Conservation (phyloP, 2,329 filamentous ascomycete species). For the Amesomyces nigricolor region DNA sequence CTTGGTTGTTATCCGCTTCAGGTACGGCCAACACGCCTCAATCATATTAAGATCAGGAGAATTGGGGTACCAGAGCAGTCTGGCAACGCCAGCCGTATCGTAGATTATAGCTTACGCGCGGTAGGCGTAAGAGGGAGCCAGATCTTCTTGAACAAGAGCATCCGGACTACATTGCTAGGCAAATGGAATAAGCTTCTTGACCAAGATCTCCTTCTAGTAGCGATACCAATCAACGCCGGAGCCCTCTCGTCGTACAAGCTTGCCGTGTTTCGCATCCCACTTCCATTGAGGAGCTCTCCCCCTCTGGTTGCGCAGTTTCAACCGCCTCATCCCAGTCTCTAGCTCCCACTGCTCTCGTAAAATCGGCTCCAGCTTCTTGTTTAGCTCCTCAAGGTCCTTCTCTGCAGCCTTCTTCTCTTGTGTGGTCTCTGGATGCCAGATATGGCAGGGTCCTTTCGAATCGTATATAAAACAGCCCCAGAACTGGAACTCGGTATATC, state of each 20-base stretch:
- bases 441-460: neutral
- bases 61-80: neutral
- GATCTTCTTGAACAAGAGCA: constrained; percentile 30
- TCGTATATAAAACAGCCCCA: neutral
- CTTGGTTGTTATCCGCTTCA: neutral
- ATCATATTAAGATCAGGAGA: constrained; percentile 6
- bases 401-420: constrained; percentile 5
- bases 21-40: neutral
- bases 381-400: neutral
- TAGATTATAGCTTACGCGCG: neutral
- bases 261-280: neutral
- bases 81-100: neutral
- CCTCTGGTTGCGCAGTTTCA: neutral
- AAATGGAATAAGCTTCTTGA: neutral
- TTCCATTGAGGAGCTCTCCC: neutral
- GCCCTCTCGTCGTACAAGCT: neutral
- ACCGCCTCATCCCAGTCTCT: neutral
- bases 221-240: neutral
- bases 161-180: neutral
- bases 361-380: neutral
- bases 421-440: neutral
- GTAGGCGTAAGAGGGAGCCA: neutral
- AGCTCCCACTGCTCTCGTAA: neutral
- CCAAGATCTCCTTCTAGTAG: constrained; percentile 5
- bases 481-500: constrained; percentile 5